Evolutionary conservation across 805 yeast genomes (phyloP).

Genomic region (Tetrapisispora nanseiensis): DNA sequence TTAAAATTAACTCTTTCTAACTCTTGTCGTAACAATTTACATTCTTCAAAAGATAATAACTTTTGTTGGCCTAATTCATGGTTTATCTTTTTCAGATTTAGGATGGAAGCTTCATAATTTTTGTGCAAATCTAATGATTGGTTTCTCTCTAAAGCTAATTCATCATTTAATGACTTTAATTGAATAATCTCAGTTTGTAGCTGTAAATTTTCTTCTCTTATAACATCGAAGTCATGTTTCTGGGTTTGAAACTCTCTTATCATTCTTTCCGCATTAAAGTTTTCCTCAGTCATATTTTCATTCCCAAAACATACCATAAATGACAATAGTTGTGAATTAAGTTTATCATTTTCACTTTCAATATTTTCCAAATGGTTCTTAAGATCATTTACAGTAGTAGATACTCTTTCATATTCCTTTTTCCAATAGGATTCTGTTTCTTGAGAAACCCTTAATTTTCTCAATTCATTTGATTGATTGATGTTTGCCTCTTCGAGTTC

Average conservation of each 20-base stretch:
- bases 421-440: slow-evolving; percentile 22
- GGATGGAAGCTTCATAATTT: slow-evolving; percentile 20
- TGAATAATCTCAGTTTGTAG: slow-evolving; percentile 18
- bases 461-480: slow-evolving; percentile 43
- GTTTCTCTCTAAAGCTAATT: slow-evolving; percentile 34
- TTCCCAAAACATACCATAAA: slow-evolving; percentile 33
- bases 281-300: slow-evolving; percentile 24
- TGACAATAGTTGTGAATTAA: slow-evolving; percentile 39
- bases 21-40: slow-evolving; percentile 47
- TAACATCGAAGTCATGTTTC: slow-evolving; percentile 26
- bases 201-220: slow-evolving; percentile 28
- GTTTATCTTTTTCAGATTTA: slow-evolving; percentile 27
- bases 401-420: slow-evolving; percentile 20
- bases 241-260: slow-evolving; percentile 30
- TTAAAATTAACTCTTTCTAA: slow-evolving; percentile 32
- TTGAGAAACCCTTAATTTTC: slow-evolving; percentile 31
- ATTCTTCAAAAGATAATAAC: slow-evolving; percentile 46
- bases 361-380: slow-evolving; percentile 39
- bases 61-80: slow-evolving; percentile 43
- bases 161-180: slow-evolving; percentile 24
- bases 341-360: slow-evolving; percentile 40
- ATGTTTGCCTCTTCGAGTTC: slow-evolving; percentile 44
- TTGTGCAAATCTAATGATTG: slow-evolving; percentile 23
- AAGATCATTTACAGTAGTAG: slow-evolving; percentile 34
- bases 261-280: slow-evolving; percentile 33